A percentile compares a stretch with the other conserved stretches of the same genome.
Evolutionary conservation across 352 stramenopile species (phyloP).

Genomic region (Thraustotheca clavata): DNA sequence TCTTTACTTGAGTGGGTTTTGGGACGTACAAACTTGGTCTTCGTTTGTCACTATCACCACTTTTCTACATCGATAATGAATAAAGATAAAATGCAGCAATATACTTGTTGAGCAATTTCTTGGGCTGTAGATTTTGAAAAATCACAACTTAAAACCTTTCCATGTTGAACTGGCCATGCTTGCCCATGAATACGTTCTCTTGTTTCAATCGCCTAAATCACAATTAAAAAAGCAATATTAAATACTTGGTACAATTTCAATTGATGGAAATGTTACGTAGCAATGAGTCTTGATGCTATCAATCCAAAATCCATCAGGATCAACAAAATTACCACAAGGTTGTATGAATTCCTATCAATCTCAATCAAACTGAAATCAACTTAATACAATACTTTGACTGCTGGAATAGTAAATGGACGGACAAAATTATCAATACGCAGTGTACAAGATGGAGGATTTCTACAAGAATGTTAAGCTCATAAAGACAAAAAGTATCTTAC

Average conservation of each 20-base stretch:
- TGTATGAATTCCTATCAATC: constrained; percentile 41
- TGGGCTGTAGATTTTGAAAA: constrained; percentile 37
- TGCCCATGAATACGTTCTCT: constrained; percentile 38
- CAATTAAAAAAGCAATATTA: not conserved
- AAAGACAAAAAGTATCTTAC: not conserved
- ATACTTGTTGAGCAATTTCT: constrained; percentile 29
- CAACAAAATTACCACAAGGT: constrained; percentile 42
- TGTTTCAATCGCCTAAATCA: constrained; percentile 40
- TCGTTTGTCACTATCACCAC: no score
- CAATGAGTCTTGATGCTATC: constrained; percentile 83
- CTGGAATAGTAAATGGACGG: constrained; percentile 62
- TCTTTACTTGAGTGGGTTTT: not conserved
- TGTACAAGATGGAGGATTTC: constrained; percentile 14
- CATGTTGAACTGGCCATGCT: constrained; percentile 57
- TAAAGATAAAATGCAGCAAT: no score
- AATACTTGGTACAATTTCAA: constrained; percentile 33
- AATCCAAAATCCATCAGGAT: constrained; percentile 74
- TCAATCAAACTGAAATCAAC: not conserved
- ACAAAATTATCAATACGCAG: constrained; percentile 69
- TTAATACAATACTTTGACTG: constrained; percentile 42
- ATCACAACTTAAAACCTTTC: constrained; percentile 32
- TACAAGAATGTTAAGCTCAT: not conserved
- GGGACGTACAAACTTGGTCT: not conserved
- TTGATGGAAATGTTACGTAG: constrained; percentile 58
- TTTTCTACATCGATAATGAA: no score